These are phyloP conservation scores for Vicia sativa DNA, from an alignment of 306 rosid species.

Conservation along the genomic window DNA sequence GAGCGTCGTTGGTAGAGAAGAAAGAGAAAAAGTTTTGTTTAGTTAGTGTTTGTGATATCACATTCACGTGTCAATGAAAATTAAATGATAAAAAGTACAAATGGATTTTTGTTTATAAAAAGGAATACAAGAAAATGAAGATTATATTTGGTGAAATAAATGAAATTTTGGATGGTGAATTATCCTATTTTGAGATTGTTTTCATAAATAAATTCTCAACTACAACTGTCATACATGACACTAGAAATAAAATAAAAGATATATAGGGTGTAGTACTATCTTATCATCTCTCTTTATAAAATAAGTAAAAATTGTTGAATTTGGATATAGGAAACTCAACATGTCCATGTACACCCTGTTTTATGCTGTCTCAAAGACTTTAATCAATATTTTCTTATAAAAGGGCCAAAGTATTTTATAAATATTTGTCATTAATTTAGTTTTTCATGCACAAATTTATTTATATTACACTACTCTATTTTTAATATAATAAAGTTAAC, in stretches of 20 bases:
- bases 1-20: background rate
- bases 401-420: too few relatives aligned
- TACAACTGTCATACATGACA: slow-evolving; percentile 25
- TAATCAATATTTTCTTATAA: background rate
- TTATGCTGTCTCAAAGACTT: background rate
- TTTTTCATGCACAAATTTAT: too few relatives aligned
- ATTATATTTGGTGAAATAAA: too few relatives aligned
- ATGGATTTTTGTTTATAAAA: too few relatives aligned
- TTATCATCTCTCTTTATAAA: background rate
- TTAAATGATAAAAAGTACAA: too few relatives aligned
- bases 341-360: background rate
- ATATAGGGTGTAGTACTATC: background rate
- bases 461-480: too few relatives aligned
- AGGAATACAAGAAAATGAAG: too few relatives aligned
- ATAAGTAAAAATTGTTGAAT: background rate
- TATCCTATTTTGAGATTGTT: background rate
- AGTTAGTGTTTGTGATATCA: background rate
- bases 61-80: too few relatives aligned
- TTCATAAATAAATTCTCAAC: background rate
- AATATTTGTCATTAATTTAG: too few relatives aligned
- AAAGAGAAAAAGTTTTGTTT: background rate
- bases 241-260: background rate
- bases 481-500: too few relatives aligned
- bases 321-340: slow-evolving; percentile 5
- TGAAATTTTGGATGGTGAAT: background rate